These are phyloP conservation scores for Calendula officinalis DNA, from an alignment of 129 eudicot genomes.

Conservation along the genomic window DNA sequence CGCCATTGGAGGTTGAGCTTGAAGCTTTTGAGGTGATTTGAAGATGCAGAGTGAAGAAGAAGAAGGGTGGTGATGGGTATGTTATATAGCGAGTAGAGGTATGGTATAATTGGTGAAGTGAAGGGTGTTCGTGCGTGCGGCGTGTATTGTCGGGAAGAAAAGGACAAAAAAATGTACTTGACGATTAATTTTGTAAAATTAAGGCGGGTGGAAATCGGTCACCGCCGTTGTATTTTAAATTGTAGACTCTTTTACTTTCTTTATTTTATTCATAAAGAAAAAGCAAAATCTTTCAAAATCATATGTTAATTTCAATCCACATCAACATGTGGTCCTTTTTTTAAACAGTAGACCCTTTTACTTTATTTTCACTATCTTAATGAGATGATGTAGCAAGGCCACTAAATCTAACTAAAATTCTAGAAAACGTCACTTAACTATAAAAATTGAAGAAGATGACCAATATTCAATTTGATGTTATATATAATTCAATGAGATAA, in stretches of 20 bases:
- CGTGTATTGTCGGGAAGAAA: slow-evolving; percentile 14
- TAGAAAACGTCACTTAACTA: no score
- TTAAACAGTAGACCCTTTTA: no score
- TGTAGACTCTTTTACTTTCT: slow-evolving; percentile 4
- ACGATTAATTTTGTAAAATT: slow-evolving; percentile 24
- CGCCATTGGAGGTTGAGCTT: slow-evolving; percentile 19
- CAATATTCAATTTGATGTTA: no score
- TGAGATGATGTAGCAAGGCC: no score
- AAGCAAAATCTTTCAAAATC: neutral
- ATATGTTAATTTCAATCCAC: no score
- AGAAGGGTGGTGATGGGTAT: slow-evolving; percentile 23
- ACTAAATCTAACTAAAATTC: no score
- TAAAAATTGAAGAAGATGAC: no score
- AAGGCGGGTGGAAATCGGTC: slow-evolving; percentile 31
- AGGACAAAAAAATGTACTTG: slow-evolving; percentile 28
- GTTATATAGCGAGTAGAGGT: slow-evolving; percentile 30
- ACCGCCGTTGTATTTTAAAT: slow-evolving; percentile 35
- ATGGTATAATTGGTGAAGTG: slow-evolving; percentile 17
- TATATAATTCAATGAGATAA: no score
- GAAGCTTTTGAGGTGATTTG: neutral
- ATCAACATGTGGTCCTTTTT: no score
- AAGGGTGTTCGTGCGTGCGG: slow-evolving; percentile 33
- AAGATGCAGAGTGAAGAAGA: slow-evolving; percentile 28
- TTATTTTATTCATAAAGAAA: neutral
- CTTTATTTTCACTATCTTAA: no score